phyloP scores from a whole-genome alignment of 495 filamentous ascomycete genomes.

The Hypoxylon rickii region DNA sequence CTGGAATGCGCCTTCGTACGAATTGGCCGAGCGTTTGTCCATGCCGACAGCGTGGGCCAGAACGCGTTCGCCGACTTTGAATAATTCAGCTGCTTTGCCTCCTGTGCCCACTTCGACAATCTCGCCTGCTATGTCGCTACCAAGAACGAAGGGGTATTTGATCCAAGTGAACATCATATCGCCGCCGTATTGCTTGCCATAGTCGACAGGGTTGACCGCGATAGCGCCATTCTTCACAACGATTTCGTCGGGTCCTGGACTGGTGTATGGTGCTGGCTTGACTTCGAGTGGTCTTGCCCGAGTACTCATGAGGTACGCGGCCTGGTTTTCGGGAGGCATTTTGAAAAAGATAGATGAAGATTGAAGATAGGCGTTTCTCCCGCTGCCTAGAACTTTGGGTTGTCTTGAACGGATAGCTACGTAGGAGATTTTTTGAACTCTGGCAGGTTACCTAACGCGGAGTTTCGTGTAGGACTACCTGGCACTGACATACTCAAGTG shows the following conservation, averaged over 20 bases:
- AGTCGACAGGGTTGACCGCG: constrained; percentile 54
- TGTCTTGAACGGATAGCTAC: neutral
- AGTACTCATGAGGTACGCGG: constrained; percentile 3
- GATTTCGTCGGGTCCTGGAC: constrained; percentile 40
- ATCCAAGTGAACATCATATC: constrained; percentile 21
- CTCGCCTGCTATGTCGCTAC: constrained; percentile 56
- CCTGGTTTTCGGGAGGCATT: constrained; percentile 13
- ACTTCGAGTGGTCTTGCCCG: constrained; percentile 33
- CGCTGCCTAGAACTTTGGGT: neutral
- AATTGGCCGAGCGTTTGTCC: neutral
- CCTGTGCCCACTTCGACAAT: constrained; percentile 48
- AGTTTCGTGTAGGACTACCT: too few species aligned
- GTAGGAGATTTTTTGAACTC: neutral
- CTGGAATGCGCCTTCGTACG: constrained; percentile 7
- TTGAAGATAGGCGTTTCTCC: neutral
- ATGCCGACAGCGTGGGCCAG: constrained; percentile 25
- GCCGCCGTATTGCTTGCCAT: constrained; percentile 41
- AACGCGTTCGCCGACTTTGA: constrained; percentile 50
- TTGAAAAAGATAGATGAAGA: too few species aligned
- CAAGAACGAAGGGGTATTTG: constrained; percentile 53
- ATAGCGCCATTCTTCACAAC: constrained; percentile 43
- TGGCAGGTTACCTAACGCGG: neutral
- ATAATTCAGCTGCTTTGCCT: constrained; percentile 41
- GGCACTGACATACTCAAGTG: neutral
- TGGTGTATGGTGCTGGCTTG: constrained; percentile 27